Evolutionary conservation across 306 rosid genomes (phyloP), one percentile per base, ranked within the genome.

Genomic region (Cicer arietinum): DNA sequence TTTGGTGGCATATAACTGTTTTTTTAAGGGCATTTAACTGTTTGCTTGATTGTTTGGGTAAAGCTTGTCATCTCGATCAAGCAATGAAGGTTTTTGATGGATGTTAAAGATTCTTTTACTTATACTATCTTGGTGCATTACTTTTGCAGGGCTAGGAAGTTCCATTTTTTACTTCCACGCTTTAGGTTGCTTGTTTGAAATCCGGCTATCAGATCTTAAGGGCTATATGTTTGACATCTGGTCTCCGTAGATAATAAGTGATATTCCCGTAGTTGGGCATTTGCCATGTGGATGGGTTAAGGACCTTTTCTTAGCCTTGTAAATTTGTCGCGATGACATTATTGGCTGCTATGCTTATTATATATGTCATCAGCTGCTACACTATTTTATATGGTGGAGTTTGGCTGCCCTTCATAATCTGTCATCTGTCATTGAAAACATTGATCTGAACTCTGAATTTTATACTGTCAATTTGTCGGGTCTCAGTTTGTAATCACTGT

Each of bases 1-100:
- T 72, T 68, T 90, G 91, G 94, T 87, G 35, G 94, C 97, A 7
- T 20, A 67, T 25, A 25, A 25, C 4, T 25, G 35, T 25, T 25
- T 3, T 25, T 25, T 25, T 25, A 25, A 25, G 35, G 4, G 37
- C 37, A 30, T 30, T 30, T 25, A 91, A 91, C 68, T 89, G 94
- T 39, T 22, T 91, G 75, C 81, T 91, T 82, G 94, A 94, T 84
- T 88, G 92, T 42, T 80, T 90, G 80, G 80, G 98, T 75, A 94
- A 87, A 87, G 85, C 90, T 37, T 96, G 96, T 76, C 86, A 80
- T 6, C 85, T 90, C 25, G 92, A 91, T 70, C 61, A 41, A 41
- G 98, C 97, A 8, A 54, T 91, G 75, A 82, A 73, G 73, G 71
- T 91, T 59, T 94, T 88, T 82, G 82, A 90, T 88, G 97, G 89